Conservation (phyloP, 768 basidiomycete species). For the Xerocomellus dryophilus region DNA sequence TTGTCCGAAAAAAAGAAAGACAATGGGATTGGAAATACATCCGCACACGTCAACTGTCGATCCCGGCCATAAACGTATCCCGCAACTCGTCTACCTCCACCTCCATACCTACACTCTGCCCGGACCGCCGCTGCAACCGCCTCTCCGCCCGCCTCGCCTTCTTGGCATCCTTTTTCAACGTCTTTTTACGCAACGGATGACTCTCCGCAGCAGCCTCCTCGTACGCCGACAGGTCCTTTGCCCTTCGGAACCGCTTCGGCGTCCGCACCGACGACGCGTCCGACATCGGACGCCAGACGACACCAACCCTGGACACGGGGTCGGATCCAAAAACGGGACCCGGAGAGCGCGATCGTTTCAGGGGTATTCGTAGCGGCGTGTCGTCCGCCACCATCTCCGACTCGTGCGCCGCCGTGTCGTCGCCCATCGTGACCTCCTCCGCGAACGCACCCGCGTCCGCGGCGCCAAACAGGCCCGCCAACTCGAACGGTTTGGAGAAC, state of each 20-base stretch:
- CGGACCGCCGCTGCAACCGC: constrained; percentile 12
- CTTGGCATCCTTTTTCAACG: constrained; percentile 65
- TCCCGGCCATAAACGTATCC: constrained; percentile 25
- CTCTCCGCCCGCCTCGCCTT: constrained; percentile 52
- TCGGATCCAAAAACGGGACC: background rate
- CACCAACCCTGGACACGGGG: background rate
- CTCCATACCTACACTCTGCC: constrained; percentile 2
- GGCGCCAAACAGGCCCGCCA: constrained; percentile 76
- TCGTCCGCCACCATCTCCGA: constrained; percentile 41
- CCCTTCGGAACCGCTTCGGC: constrained; percentile 60
- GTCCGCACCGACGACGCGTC: constrained; percentile 11
- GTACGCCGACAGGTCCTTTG: constrained; percentile 52
- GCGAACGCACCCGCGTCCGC: constrained; percentile 81
- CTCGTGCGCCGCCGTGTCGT: constrained; percentile 38
- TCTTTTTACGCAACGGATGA: constrained; percentile 52
- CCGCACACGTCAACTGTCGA: constrained; percentile 12
- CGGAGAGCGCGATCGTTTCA: constrained; percentile 24
- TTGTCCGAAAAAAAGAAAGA: too few relatives aligned
- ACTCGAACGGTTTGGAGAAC: constrained; percentile 76
- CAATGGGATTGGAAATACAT: background rate
- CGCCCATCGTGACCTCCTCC: constrained; percentile 40
- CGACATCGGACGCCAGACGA: background rate
- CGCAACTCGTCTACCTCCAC: constrained; percentile 32
- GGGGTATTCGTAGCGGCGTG: constrained; percentile 31
- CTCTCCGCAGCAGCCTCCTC: constrained; percentile 45